Evolutionary conservation across 805 yeast genomes (phyloP).

Genomic region (Metschnikowia aberdeeniae): DNA sequence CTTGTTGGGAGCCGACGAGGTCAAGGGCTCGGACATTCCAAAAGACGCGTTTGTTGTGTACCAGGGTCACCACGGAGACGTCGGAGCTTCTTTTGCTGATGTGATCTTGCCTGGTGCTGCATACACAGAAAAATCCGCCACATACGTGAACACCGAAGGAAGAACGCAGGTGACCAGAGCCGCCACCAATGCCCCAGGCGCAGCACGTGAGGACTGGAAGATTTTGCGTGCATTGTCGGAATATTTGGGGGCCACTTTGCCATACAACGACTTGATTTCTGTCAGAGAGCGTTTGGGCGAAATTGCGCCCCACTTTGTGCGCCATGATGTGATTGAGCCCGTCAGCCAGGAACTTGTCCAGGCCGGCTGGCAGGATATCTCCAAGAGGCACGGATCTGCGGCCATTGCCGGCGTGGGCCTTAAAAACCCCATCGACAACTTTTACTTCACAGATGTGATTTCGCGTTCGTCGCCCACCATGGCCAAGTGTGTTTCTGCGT

Average conservation of each 20-base stretch:
- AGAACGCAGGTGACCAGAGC: slow-evolving; percentile 83
- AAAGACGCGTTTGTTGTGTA: slow-evolving; percentile 82
- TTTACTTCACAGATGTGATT: slow-evolving; percentile 83
- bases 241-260: slow-evolving; percentile 64
- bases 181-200: slow-evolving; percentile 83
- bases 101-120: slow-evolving; percentile 85
- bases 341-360: slow-evolving; percentile 53
- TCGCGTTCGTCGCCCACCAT: slow-evolving; percentile 85
- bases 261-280: slow-evolving; percentile 69
- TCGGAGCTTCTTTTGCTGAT: slow-evolving; percentile 85
- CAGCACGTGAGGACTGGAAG: slow-evolving; percentile 90
- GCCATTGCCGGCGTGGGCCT: slow-evolving; percentile 41
- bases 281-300: slow-evolving; percentile 68
- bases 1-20: slow-evolving; percentile 81
- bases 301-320: slow-evolving; percentile 74
- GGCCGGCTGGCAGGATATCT: slow-evolving; percentile 50
- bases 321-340: slow-evolving; percentile 73
- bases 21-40: slow-evolving; percentile 65
- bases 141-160: slow-evolving; percentile 87
- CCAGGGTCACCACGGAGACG: slow-evolving; percentile 90
- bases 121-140: slow-evolving; percentile 81
- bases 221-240: slow-evolving; percentile 79
- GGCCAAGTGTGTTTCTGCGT: slow-evolving; percentile 78
- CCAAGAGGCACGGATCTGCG: slow-evolving; percentile 37
- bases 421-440: slow-evolving; percentile 72